Evolutionary conservation across 176 grass and related monocot genomes (phyloP), one percentile per base, ranked within the genome.

Genomic region (Panicum miliaceum): DNA sequence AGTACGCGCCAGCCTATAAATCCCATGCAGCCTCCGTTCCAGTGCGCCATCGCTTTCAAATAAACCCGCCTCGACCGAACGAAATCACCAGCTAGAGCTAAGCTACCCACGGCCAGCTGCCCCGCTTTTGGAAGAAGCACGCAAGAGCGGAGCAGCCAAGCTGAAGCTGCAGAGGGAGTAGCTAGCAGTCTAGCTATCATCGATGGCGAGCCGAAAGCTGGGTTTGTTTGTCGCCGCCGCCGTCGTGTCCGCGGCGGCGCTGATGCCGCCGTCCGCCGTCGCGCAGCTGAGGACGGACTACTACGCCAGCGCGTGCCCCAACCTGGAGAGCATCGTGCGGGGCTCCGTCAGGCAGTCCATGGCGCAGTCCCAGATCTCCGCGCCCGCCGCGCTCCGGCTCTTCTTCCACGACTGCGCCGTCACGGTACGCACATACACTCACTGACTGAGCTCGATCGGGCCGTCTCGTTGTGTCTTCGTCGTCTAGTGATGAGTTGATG

Each of bases 371-470:
- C 71, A 45, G 20, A 82, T 86, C 59, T 63, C 77, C 48, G 88
- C 71, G 37, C 88, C 88, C 27, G 84, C 83, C 64, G 53, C 79
- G 58, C 83, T 90, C 34, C 71, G 88, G 68, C 84, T 90, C 64
- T 82, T 78, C 71, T 86, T 90, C 88, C 88, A 90, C 68, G 88
- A 90, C 63, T 90, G 88, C 52, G 78, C 79, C 45, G 88, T 90
- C 69, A 70, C 16, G 48, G 88, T 90, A 74, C 36, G 82, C 4
- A 40, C 6, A n/a, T n/a, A 32, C 1, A 1, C 56, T 22, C 2
- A 42, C 29, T 32, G 29, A 32, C 29, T 32, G 29, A 32, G 20
- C 22, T 22, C 11, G 20, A 27, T 9, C 26, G 46, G 29, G 29
- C 2, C 29, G 29, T 32, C 29, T 32, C 29, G 29, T 32, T 47